phyloP scores from a whole-genome alignment of 2,329 filamentous ascomycete genomes.

The Colletotrichum agaves region DNA sequence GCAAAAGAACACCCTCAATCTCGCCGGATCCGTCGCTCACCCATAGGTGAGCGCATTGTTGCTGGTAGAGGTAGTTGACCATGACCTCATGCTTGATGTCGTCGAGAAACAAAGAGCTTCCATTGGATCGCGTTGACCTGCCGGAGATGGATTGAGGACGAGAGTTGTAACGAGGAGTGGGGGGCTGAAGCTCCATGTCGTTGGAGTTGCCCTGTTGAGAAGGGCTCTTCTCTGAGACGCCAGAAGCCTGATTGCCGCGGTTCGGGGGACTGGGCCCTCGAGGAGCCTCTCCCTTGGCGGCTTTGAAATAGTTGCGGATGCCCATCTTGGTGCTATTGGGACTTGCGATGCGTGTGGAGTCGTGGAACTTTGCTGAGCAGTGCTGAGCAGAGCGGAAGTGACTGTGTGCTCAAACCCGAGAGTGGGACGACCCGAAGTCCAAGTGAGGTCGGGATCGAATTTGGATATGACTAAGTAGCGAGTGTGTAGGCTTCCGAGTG shows the following conservation, averaged over 20 bases:
- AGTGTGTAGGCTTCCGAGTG: conserved; percentile 33
- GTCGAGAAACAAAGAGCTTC: conserved; percentile 69
- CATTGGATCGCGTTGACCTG: conserved; percentile 57
- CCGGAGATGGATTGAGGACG: conserved; percentile 64
- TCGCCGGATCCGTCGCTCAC: conserved; percentile 75
- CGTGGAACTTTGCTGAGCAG: too few relatives aligned
- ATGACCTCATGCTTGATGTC: conserved; percentile 85
- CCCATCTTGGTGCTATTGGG: conserved; percentile 61
- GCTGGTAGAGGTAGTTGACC: conserved; percentile 85
- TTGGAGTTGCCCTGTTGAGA: conserved; percentile 46
- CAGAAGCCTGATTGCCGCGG: conserved; percentile 42
- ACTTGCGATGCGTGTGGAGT: too few relatives aligned
- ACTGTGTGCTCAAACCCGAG: background rate
- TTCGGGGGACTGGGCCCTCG: conserved; percentile 38
- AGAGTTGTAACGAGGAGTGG: conserved; percentile 59
- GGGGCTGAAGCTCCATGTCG: conserved; percentile 61
- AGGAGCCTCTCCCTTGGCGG: conserved; percentile 54
- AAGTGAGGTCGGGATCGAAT: background rate
- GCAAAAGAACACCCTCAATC: conserved; percentile 77
- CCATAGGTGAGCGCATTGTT: conserved; percentile 81
- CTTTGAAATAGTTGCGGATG: conserved; percentile 71
- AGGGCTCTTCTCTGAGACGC: conserved; percentile 51
- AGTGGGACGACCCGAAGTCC: background rate
- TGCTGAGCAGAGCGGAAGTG: background rate
- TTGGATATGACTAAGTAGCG: conserved; percentile 7